Base-by-base conservation (phyloP, 2,329 filamentous ascomycete species). In the Piedraia hortae region DNA sequence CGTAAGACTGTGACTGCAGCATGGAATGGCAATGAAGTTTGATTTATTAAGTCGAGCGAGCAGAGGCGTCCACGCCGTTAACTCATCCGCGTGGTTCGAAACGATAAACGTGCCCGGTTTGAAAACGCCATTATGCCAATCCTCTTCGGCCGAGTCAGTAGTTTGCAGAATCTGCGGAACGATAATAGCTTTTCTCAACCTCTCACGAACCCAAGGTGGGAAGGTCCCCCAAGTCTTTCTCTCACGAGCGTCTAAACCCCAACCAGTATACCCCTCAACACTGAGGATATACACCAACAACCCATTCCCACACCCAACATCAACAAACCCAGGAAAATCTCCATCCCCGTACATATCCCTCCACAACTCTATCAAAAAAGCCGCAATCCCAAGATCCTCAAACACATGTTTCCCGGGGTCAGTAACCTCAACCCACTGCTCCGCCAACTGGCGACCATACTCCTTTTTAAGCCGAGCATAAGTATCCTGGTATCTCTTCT, bases 281-380 rank as follows among this genome's bases (percentile, higher is more conserved):
- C 65, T 56, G 4, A 97, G 58, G 16, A 97, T 61, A 38, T 88
- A 62, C 5, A 89, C 74, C 1, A 97, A 58, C 3, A 97, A 53
- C 1, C 85, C 85, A 38, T 93, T 97, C 2, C 85, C 85, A 39
- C 85, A 93, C 4, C 82, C 85, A 20, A 97, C 77, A 38, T 97
- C 85, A 10, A 91, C 73, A 36, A 93, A 97, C 1, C 82, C 80
- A 0, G 77, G 74, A 34, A 90, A 91, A 1, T 26, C 20, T 3
- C 19, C 17, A 4, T 26, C 14, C 9, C 28, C 23, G 41, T 93
- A 93, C 66, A 90, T 82, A 26, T 70, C 63, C 7, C 51, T 48
- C 85, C 85, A 97, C 2, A 93, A 50, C 48, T 91, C 80, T 12
- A 93, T 74, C 22, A 93, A 51, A 36, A 91, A 97, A 0, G 82